A percentile compares a stretch with the other conserved stretches of the same genome.
phyloP scores from a whole-genome alignment of 192 early-diverging fungal species.

The Podila clonocystis region DNA sequence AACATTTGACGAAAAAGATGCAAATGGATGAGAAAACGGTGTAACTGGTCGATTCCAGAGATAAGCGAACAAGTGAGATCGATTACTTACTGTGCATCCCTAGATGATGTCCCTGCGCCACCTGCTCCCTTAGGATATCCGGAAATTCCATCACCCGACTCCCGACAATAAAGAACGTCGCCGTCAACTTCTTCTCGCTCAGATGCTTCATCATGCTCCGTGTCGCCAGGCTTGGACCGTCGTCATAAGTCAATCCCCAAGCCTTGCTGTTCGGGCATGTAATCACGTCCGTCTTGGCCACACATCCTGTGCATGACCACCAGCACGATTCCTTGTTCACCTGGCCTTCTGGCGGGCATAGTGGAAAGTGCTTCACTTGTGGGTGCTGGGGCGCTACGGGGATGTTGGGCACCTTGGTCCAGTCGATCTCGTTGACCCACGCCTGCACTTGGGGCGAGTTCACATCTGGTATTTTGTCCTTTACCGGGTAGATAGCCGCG shows the following conservation, averaged over 20 bases:
- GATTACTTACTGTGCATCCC: constrained; percentile 61
- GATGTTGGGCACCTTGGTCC: constrained; percentile 47
- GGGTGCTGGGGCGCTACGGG: constrained; percentile 39
- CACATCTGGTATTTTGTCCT: constrained; percentile 44
- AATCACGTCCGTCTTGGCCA: constrained; percentile 33
- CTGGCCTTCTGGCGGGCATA: constrained; percentile 7
- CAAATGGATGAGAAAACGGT: background rate
- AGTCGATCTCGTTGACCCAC: constrained; percentile 57
- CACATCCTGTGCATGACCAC: constrained; percentile 48
- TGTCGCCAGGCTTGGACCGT: constrained; percentile 53
- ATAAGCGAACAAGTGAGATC: background rate
- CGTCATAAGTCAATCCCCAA: constrained; percentile 60
- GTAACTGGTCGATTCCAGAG: background rate
- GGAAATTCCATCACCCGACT: constrained; percentile 54
- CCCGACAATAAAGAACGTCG: constrained; percentile 60
- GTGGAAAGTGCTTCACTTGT: constrained; percentile 25
- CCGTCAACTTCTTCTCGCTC: constrained; percentile 34
- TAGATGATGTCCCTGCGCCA: constrained; percentile 56
- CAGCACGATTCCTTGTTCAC: constrained; percentile 24
- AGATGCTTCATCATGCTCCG: constrained; percentile 45
- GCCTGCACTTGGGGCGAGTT: constrained; percentile 41
- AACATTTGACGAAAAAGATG: background rate
- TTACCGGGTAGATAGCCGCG: constrained; percentile 36
- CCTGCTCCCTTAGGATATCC: constrained; percentile 49
- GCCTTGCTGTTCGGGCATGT: constrained; percentile 33